Base-by-base conservation (phyloP, 495 filamentous ascomycete species). In the Cudoniella acicularis region DNA sequence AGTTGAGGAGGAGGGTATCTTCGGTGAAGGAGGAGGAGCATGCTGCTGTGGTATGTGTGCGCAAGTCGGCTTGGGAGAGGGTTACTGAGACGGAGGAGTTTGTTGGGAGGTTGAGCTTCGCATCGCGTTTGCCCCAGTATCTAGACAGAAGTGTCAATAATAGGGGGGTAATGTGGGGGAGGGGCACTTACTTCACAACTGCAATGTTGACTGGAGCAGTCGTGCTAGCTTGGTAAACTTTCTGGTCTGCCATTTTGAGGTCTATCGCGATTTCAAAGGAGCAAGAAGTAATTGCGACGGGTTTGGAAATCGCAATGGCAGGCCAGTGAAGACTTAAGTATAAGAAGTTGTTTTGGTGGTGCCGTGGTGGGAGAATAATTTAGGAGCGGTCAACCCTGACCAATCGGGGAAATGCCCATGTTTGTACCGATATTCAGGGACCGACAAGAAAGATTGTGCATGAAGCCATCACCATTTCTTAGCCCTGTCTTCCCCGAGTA, bases 181-280 rank as follows among this genome's bases (percentile, higher is more conserved):
- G 56, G 51, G 43, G 42, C 51, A 67, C 79, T 56, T 78, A 94
- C 90, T 99, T 99, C 72, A 99, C 93, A 36, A 99, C 94, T 55
- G 94, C 94, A 68, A 99, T 99, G 78, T 99, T 99, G 64, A 99
- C 94, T 16, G 94, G 94, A 22, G 94, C 94, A 30, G 91, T 96
- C 47, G 93, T 97, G 76, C 88, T 96, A 52, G 95, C 91, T 67
- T 89, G 86, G 79, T 92, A 92, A 67, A 98, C 72, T 53, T 72
- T 76, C 21, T 68, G 69, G 42, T 79, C 74, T 22, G 77, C 69
- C 82, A 84, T 84, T 57, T 20, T 62, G 26, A 46, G 40, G 23
- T 23, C 9, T 52, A 42, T 60, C 16, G 27, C 45, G 17, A 24
- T 49, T 26, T 54, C 41, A 51, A 26, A 3, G 48, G 26, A 20